phyloP scores from a whole-genome alignment of 2,329 filamentous ascomycete genomes.

The Tolypocladium endophyticum region DNA sequence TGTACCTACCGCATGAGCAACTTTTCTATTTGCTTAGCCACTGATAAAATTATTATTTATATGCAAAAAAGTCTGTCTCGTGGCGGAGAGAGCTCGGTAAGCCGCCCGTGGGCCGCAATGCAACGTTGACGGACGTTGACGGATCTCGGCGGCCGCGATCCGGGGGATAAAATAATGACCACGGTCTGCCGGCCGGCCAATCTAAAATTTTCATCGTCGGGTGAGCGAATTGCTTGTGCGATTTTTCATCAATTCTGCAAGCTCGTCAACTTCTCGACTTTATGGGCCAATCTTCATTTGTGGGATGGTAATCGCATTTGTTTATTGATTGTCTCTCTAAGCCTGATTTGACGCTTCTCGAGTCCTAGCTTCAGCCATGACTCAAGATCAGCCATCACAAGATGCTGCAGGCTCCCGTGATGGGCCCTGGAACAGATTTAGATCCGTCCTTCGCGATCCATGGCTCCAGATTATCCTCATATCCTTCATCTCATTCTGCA shows the following conservation, averaged over 20 bases:
- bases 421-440: not conserved
- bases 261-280: too few relatives aligned
- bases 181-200: not conserved
- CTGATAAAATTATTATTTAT: too few relatives aligned
- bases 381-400: not conserved
- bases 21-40: too few relatives aligned
- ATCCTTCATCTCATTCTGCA: conserved; percentile 37
- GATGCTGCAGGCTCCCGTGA: not conserved
- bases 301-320: not conserved
- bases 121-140: not conserved
- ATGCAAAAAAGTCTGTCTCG: not conserved
- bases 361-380: not conserved
- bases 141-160: not conserved
- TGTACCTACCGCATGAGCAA: too few relatives aligned
- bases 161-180: not conserved
- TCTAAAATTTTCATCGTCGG: not conserved
- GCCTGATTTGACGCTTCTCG: not conserved
- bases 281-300: not conserved
- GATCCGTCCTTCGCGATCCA: conserved; percentile 14
- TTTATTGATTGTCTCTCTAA: not conserved
- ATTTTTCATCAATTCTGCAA: not conserved
- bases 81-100: not conserved
- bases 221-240: not conserved
- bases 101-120: not conserved
- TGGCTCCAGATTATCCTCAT: conserved; percentile 38